phyloP scores from a whole-genome alignment of 1,139 yeast species.

The Zygosaccharomyces sapae region DNA sequence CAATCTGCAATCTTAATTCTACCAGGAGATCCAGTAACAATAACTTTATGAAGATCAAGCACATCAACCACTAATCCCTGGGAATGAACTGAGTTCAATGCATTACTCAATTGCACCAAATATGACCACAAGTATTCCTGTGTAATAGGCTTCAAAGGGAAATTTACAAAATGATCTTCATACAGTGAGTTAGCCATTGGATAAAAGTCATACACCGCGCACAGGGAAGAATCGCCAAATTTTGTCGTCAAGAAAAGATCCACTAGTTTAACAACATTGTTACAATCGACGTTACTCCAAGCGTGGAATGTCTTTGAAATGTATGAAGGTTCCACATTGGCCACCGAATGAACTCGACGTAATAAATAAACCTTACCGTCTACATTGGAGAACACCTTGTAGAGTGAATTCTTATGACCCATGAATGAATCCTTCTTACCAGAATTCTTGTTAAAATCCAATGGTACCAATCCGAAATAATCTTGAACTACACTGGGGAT shows the following conservation, averaged over 20 bases:
- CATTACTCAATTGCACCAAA: slow-evolving; percentile 67
- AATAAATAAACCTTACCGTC: slow-evolving; percentile 79
- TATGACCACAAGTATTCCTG: slow-evolving; percentile 73
- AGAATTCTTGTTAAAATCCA: slow-evolving; percentile 56
- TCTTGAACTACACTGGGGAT: slow-evolving; percentile 55
- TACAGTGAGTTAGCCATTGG: slow-evolving; percentile 59
- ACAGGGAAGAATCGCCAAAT: slow-evolving; percentile 70
- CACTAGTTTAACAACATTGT: slow-evolving; percentile 63
- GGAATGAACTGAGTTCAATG: slow-evolving; percentile 59
- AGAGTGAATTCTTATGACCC: slow-evolving; percentile 59
- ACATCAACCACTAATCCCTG: slow-evolving; percentile 56
- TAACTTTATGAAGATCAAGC: slow-evolving; percentile 61
- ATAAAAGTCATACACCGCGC: slow-evolving; percentile 62
- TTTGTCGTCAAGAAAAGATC: slow-evolving; percentile 88
- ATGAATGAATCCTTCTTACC: slow-evolving; percentile 46
- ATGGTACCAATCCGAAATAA: slow-evolving; percentile 82
- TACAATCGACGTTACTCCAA: slow-evolving; percentile 50
- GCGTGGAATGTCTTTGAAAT: slow-evolving; percentile 45
- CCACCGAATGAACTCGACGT: slow-evolving; percentile 65
- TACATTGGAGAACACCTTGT: slow-evolving; percentile 71
- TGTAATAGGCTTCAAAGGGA: slow-evolving; percentile 45
- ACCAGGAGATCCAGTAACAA: slow-evolving; percentile 63
- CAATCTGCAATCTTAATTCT: slow-evolving; percentile 68
- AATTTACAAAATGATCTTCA: slow-evolving; percentile 49
- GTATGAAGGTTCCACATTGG: slow-evolving; percentile 56